Conservation (phyloP, 2,329 filamentous ascomycete species). For the Aspergillus ustus region DNA sequence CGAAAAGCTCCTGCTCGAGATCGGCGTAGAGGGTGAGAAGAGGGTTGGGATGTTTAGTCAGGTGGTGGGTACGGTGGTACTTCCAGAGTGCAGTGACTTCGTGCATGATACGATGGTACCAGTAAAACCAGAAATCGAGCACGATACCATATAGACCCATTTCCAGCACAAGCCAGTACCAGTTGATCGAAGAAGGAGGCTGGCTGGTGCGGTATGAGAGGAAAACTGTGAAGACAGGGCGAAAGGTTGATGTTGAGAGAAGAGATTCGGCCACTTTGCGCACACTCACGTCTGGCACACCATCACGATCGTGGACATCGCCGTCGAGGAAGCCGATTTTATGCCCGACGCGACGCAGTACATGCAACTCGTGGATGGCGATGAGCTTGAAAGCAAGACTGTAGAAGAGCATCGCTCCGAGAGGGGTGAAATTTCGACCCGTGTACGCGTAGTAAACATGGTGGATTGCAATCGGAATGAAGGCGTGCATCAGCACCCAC, state of each 20-base stretch:
- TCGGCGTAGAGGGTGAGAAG: conserved; percentile 51
- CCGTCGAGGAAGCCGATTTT: conserved; percentile 50
- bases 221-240: conserved; percentile 41
- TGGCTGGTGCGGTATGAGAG: conserved; percentile 33
- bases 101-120: conserved; percentile 51
- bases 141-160: conserved; percentile 49
- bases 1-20: conserved; percentile 48
- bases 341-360: conserved; percentile 46
- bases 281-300: conserved; percentile 48
- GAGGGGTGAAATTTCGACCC: conserved; percentile 34
- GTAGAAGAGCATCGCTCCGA: conserved; percentile 45
- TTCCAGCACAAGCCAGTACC: conserved; percentile 45
- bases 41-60: conserved; percentile 53
- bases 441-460: conserved; percentile 39
- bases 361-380: conserved; percentile 46
- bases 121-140: conserved; percentile 49
- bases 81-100: conserved; percentile 48
- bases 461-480: conserved; percentile 45
- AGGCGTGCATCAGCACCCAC: conserved; percentile 47
- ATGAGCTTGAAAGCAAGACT: conserved; percentile 45
- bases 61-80: conserved; percentile 52
- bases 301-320: conserved; percentile 50
- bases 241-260: conserved; percentile 38
- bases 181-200: conserved; percentile 33
- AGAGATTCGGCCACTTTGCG: conserved; percentile 40